phyloP scores from a whole-genome alignment of 148 eudicot genomes.

The Vaccinium macrocarpon region DNA sequence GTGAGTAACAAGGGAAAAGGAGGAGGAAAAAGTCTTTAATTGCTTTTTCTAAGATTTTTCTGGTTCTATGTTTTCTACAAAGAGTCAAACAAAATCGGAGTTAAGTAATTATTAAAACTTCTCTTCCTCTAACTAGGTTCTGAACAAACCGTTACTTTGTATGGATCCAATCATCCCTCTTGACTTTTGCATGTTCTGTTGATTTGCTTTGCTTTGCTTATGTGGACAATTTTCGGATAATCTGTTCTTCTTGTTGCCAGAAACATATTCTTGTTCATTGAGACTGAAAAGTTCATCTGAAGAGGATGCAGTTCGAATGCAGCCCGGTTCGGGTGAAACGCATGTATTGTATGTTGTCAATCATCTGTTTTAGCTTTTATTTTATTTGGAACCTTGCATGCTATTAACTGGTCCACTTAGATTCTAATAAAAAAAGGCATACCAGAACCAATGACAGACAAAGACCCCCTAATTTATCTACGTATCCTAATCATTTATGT shows the following conservation, averaged over 20 bases:
- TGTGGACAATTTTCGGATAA: neutral
- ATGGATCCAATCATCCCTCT: neutral
- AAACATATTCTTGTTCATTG: conserved; percentile 40
- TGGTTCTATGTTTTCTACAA: neutral
- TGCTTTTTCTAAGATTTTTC: neutral
- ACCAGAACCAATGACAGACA: neutral
- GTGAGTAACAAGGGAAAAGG: too few relatives aligned
- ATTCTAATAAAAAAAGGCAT: neutral
- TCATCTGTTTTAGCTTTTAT: neutral
- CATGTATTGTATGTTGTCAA: conserved; percentile 44
- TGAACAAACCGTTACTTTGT: neutral
- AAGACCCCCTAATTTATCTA: neutral
- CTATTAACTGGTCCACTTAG: neutral
- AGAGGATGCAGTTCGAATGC: conserved; percentile 50
- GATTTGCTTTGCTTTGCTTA: neutral
- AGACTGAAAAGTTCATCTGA: conserved; percentile 46
- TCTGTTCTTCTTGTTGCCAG: conserved; percentile 24
- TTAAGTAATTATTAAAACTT: neutral
- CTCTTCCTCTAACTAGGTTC: neutral
- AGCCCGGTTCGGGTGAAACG: conserved; percentile 49
- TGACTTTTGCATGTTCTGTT: neutral
- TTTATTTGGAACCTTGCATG: neutral
- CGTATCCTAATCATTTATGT: neutral
- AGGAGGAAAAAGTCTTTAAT: neutral
- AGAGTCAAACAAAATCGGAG: neutral